These are phyloP conservation scores for Fonsecaea nubica DNA, from an alignment of 2,329 filamentous ascomycete genomes.

Conservation along the genomic window DNA sequence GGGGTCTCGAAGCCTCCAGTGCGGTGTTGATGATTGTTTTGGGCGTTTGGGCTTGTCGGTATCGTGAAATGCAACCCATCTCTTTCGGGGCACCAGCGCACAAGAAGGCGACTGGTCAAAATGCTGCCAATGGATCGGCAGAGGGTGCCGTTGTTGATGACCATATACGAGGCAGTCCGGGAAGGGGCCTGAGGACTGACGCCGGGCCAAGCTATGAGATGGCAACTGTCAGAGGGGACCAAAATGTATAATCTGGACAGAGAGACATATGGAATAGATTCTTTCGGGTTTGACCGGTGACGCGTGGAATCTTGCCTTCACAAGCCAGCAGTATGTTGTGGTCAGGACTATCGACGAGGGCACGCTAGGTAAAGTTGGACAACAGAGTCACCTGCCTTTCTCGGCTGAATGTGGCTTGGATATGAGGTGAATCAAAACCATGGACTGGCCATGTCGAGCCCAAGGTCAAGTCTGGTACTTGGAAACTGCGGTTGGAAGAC, in stretches of 20 bases:
- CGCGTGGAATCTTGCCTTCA: neutral
- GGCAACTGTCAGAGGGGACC: conserved; percentile 56
- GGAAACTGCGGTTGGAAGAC: neutral
- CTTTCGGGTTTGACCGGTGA: neutral
- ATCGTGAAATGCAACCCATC: conserved; percentile 86
- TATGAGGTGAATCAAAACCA: neutral
- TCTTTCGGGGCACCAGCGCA: conserved; percentile 70
- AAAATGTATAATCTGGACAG: conserved; percentile 27
- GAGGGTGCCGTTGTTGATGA: conserved; percentile 48
- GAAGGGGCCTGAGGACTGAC: conserved; percentile 40
- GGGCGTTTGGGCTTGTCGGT: conserved; percentile 89
- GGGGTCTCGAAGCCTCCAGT: conserved; percentile 70
- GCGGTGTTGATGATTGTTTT: conserved; percentile 70
- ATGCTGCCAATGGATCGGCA: conserved; percentile 21
- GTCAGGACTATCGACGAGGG: neutral
- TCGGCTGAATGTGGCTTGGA: neutral
- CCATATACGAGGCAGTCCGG: conserved; percentile 38
- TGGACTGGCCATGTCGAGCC: neutral
- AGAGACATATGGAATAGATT: neutral
- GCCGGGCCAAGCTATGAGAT: conserved; percentile 65
- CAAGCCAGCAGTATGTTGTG: neutral
- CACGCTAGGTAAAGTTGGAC: neutral
- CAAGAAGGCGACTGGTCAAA: conserved; percentile 28
- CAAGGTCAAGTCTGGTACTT: neutral
- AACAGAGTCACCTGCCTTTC: neutral